phyloP scores from a whole-genome alignment of 108 stramenopile genomes.

The Hondaea fermentalgiana region DNA sequence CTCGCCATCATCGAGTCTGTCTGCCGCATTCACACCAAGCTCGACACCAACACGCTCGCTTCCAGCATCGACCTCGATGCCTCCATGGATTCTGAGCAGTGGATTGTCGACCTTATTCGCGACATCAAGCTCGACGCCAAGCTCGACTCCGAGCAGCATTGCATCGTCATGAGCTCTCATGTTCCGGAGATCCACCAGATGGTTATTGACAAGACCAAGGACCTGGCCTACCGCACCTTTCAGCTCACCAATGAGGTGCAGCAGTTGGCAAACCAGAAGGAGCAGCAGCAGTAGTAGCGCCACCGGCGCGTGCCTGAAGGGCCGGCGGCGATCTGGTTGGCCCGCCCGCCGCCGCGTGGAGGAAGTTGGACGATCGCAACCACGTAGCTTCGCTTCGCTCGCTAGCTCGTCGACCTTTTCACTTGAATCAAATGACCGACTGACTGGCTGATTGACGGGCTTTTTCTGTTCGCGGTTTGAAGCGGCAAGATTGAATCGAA shows the following conservation, averaged over 20 bases:
- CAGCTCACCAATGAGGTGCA: constrained; percentile 24
- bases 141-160: constrained; percentile 81
- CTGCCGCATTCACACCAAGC: constrained; percentile 96
- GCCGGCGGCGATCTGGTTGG: no score
- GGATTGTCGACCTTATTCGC: constrained; percentile 96
- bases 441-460: no score
- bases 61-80: constrained; percentile 85
- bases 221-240: constrained; percentile 62
- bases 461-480: no score
- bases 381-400: no score
- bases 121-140: constrained; percentile 86
- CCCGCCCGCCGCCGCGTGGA: no score
- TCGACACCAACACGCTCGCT: constrained; percentile 84
- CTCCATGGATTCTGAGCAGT: constrained; percentile 78
- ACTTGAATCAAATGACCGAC: no score
- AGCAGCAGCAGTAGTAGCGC: neutral
- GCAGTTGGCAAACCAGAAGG: neutral
- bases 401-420: no score
- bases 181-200: constrained; percentile 68
- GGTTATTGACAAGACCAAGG: constrained; percentile 91
- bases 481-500: no score
- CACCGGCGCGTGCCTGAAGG: no score
- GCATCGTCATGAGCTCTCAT: constrained; percentile 86
- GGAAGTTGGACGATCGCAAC: no score
- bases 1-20: constrained; percentile 98